A percentile compares a stretch with the other conserved stretches of the same genome.
phyloP scores from a whole-genome alignment of 1,284 basidiomycete genomes.

The Cerioporus squamosus region DNA sequence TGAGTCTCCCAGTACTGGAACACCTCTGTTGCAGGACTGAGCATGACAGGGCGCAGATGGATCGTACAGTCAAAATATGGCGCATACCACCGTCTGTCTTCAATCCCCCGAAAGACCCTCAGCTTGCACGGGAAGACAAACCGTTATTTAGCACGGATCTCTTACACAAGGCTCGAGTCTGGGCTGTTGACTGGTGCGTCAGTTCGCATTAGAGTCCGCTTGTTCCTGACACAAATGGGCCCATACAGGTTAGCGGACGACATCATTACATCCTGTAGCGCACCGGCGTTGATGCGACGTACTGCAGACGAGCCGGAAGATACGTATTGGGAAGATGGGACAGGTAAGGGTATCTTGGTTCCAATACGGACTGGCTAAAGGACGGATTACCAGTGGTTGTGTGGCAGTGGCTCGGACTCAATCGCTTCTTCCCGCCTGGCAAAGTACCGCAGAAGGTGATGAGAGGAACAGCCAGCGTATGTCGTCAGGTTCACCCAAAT shows the following conservation, averaged over 20 bases:
- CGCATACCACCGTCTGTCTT: conserved; percentile 38
- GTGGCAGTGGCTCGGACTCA: conserved; percentile 69
- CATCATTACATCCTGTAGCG: conserved; percentile 62
- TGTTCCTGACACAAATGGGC: background rate
- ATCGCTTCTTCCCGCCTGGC: conserved; percentile 65
- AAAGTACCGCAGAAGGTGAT: conserved; percentile 45
- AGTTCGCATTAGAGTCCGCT: no score
- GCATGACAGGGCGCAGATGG: conserved; percentile 52
- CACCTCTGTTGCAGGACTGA: background rate
- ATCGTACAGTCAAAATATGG: conserved; percentile 77
- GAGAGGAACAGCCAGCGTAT: conserved; percentile 63
- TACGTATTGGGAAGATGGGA: conserved; percentile 39
- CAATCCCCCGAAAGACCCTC: conserved; percentile 31
- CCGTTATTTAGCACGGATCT: conserved; percentile 69
- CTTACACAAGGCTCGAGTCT: conserved; percentile 67
- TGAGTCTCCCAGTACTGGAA: conserved; percentile 37
- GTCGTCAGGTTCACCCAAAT: conserved; percentile 27
- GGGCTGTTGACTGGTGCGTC: conserved; percentile 64
- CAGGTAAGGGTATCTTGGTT: conserved; percentile 14
- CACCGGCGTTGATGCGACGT: conserved; percentile 54
- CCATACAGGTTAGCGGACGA: conserved; percentile 59
- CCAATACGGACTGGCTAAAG: background rate
- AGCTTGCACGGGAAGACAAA: conserved; percentile 67
- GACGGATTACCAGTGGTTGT: conserved; percentile 45
- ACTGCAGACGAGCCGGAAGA: conserved; percentile 29